These are phyloP conservation scores for Bolboschoenus planiculmis DNA, from an alignment of 176 grass and related monocot genomes.

Conservation along the genomic window DNA sequence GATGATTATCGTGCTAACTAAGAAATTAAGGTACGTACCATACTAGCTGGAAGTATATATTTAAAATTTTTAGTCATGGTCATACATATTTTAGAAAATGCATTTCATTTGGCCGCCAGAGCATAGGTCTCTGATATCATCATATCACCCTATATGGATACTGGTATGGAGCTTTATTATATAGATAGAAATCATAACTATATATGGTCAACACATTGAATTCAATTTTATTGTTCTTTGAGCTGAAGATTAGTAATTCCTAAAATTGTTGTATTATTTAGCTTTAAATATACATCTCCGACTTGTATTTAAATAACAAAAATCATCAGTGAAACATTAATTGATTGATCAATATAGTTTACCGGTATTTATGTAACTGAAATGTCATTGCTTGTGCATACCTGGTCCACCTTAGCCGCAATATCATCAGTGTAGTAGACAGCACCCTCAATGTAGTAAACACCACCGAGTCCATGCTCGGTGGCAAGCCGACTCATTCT, in stretches of 20 bases:
- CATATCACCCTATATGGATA: not conserved
- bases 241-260: not conserved
- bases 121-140: not conserved
- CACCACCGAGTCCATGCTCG: conserved; percentile 15
- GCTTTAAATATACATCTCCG: too few relatives aligned
- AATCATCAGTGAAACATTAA: not conserved
- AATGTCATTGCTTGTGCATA: not conserved
- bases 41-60: not conserved
- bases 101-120: not conserved
- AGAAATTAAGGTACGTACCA: too few relatives aligned
- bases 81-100: not conserved
- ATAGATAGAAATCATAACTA: not conserved
- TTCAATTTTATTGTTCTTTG: not conserved
- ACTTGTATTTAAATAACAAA: too few relatives aligned
- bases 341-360: not conserved
- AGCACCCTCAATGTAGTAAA: conserved; percentile 74
- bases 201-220: not conserved
- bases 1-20: too few relatives aligned
- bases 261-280: too few relatives aligned
- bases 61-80: too few relatives aligned
- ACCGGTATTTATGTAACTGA: not conserved
- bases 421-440: conserved; percentile 35
- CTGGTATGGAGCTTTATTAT: not conserved
- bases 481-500: conserved; percentile 27
- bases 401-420: not conserved